Evolutionary conservation across 345 rosid species (phyloP).

Genomic region (Euphorbia lathyris): DNA sequence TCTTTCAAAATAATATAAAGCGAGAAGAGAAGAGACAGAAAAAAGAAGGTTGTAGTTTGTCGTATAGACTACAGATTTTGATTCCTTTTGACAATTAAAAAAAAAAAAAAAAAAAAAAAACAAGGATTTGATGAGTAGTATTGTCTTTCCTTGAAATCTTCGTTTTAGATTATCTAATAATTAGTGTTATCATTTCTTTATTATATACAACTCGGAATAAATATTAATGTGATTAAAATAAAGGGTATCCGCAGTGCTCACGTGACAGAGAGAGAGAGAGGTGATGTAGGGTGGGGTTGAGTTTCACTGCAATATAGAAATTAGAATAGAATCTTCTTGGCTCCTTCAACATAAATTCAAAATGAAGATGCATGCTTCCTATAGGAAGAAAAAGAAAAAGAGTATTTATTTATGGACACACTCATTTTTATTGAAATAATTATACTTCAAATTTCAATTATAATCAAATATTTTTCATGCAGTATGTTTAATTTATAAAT

Average conservation of each 20-base stretch:
- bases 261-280: constrained; percentile 26
- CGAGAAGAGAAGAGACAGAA: constrained; percentile 63
- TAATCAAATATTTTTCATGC: too few relatives aligned
- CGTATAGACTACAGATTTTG: constrained; percentile 38
- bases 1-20: constrained; percentile 27
- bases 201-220: constrained; percentile 8
- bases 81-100: constrained; percentile 28
- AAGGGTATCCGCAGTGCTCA: constrained; percentile 46
- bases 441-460: too few relatives aligned
- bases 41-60: constrained; percentile 48
- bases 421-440: too few relatives aligned
- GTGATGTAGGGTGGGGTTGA: constrained; percentile 49
- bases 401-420: too few relatives aligned
- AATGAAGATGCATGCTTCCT: too few relatives aligned
- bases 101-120: neutral
- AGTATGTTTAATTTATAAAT: too few relatives aligned
- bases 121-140: constrained; percentile 30
- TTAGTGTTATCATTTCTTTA: constrained; percentile 13
- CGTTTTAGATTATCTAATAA: constrained; percentile 20
- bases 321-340: constrained; percentile 62
- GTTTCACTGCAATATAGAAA: constrained; percentile 41
- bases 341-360: constrained; percentile 25
- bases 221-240: neutral
- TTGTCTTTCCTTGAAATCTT: constrained; percentile 53
- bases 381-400: too few relatives aligned